Evolutionary conservation across 176 grass and related monocot species (phyloP).

Genomic region (Oryza brachyantha): DNA sequence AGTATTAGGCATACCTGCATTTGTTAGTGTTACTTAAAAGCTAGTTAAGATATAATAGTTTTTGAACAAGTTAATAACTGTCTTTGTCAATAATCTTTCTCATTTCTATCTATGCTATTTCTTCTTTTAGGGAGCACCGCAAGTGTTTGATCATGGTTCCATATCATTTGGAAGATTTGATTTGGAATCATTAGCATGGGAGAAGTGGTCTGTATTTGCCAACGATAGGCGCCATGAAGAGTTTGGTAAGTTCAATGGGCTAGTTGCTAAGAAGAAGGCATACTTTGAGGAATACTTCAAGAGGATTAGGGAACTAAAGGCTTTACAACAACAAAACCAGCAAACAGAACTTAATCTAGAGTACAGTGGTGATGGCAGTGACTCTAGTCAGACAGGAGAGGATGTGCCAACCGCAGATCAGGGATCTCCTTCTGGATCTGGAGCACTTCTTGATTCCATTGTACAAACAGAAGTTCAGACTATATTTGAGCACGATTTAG

Average conservation of each 20-base stretch:
- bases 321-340: constrained; percentile 75
- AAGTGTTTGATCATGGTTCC: constrained; percentile 90
- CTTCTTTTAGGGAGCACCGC: constrained; percentile 52
- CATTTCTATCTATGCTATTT: constrained; percentile 12
- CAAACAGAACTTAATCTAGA: constrained; percentile 87
- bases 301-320: constrained; percentile 83
- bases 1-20: constrained; percentile 1
- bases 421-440: constrained; percentile 37
- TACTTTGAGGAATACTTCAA: constrained; percentile 98
- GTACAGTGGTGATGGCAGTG: constrained; percentile 84
- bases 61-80: not conserved
- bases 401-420: constrained; percentile 40
- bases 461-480: constrained; percentile 16
- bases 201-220: constrained; percentile 95
- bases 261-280: constrained; percentile 95
- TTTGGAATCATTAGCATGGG: constrained; percentile 85
- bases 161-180: constrained; percentile 99
- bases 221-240: constrained; percentile 90
- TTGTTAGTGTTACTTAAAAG: not conserved
- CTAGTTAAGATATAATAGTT: not conserved
- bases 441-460: constrained; percentile 28
- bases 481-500: constrained; percentile 30
- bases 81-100: constrained; percentile 16
- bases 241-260: constrained; percentile 86
- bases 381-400: constrained; percentile 89